Conservation (phyloP, 169 alveolate species). For the Plasmodium knowlesi region DNA sequence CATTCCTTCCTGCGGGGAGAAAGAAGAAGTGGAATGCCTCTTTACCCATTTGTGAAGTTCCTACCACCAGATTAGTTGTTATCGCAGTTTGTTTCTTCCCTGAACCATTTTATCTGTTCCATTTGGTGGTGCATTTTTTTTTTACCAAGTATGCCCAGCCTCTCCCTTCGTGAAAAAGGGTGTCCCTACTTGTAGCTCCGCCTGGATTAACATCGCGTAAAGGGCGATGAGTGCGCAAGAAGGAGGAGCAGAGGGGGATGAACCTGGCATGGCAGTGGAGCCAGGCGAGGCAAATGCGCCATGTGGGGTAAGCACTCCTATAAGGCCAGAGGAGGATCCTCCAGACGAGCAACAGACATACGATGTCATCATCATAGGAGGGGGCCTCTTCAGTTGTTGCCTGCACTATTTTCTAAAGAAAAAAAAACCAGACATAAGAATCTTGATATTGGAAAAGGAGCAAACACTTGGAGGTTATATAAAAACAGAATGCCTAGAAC, state of each 20-base stretch:
- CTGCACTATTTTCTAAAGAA: slow-evolving; percentile 21
- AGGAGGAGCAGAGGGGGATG: neutral
- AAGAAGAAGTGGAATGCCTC: neutral
- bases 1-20: neutral
- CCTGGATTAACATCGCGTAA: neutral
- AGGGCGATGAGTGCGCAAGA: neutral
- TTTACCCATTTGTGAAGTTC: neutral
- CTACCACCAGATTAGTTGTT: neutral
- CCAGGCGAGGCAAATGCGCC: neutral
- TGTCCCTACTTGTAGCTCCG: neutral
- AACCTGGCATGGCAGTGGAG: neutral
- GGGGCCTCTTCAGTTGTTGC: slow-evolving; percentile 43
- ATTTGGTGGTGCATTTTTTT: neutral
- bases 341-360: neutral
- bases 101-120: neutral
- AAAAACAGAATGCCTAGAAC: slow-evolving; percentile 8
- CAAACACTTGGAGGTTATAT: slow-evolving; percentile 34
- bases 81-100: neutral
- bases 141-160: neutral
- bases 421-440: neutral
- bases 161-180: neutral
- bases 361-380: slow-evolving; percentile 44
- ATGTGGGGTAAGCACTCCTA: neutral
- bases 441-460: slow-evolving; percentile 34
- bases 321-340: neutral